Conservation (phyloP, 768 basidiomycete species). For the Gymnopilus dilepis region DNA sequence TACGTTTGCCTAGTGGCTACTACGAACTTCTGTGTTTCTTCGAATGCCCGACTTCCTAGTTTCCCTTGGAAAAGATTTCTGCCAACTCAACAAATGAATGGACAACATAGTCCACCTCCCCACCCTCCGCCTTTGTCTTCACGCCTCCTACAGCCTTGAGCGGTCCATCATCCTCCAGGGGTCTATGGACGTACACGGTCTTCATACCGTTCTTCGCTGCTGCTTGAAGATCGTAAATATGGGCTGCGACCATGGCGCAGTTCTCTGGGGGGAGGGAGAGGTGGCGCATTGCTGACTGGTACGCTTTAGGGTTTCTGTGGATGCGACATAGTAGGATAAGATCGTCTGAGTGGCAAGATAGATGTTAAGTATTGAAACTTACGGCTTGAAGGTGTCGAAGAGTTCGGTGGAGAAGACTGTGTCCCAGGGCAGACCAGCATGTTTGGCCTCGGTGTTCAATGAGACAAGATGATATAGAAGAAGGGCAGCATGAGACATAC, state of each 20-base stretch:
- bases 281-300: constrained; percentile 53
- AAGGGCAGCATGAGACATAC: constrained; percentile 33
- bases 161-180: constrained; percentile 44
- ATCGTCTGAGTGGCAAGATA: neutral
- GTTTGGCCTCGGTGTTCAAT: constrained; percentile 56
- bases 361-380: neutral
- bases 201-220: constrained; percentile 58
- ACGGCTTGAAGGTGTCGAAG: constrained; percentile 72
- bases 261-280: constrained; percentile 53
- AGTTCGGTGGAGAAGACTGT: constrained; percentile 64
- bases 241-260: constrained; percentile 70
- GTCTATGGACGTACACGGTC: constrained; percentile 62
- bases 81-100: constrained; percentile 56
- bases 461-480: neutral
- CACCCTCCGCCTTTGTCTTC: constrained; percentile 55
- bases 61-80: constrained; percentile 11
- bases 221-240: constrained; percentile 58
- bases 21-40: too few species aligned
- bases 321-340: neutral
- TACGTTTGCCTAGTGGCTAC: too few species aligned
- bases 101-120: constrained; percentile 62
- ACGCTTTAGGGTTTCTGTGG: constrained; percentile 54
- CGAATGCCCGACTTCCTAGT: neutral
- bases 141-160: constrained; percentile 27
- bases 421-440: constrained; percentile 68